These are phyloP conservation scores for Metarhizium brunneum DNA, from an alignment of 2,329 filamentous ascomycete genomes.

Conservation along the genomic window DNA sequence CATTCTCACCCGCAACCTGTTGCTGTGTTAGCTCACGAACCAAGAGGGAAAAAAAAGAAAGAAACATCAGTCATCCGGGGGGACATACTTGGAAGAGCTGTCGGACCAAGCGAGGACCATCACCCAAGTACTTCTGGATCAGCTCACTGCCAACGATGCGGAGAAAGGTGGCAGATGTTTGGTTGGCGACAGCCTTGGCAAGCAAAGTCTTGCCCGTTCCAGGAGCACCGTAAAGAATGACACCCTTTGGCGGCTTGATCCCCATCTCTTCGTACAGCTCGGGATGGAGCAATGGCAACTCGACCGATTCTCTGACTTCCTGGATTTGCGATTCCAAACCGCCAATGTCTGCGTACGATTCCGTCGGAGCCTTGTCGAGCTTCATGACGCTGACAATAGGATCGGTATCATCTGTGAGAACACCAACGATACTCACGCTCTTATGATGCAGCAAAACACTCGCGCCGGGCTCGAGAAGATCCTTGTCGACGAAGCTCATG, in stretches of 20 bases:
- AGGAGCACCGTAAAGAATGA: slow-evolving; percentile 94
- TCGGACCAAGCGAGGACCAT: slow-evolving; percentile 87
- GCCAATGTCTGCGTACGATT: slow-evolving; percentile 98
- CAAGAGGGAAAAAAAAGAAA: too few species aligned
- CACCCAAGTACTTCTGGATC: slow-evolving; percentile 97
- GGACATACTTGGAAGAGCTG: slow-evolving; percentile 75
- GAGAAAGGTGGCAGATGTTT: slow-evolving; percentile 96
- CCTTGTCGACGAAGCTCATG: slow-evolving; percentile 99
- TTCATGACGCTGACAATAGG: slow-evolving; percentile 98
- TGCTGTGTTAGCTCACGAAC: slow-evolving; percentile 1
- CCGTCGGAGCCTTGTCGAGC: slow-evolving; percentile 94
- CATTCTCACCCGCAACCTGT: slow-evolving; percentile 86
- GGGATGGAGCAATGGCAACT: slow-evolving; percentile 87
- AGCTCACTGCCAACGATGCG: slow-evolving; percentile 95
- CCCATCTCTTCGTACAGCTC: slow-evolving; percentile 99
- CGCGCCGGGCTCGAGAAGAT: slow-evolving; percentile 89
- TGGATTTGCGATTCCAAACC: slow-evolving; percentile 93
- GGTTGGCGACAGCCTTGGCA: slow-evolving; percentile 95
- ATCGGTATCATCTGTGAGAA: slow-evolving; percentile 92
- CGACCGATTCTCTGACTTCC: slow-evolving; percentile 94
- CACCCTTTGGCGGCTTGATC: slow-evolving; percentile 98
- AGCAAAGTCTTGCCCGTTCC: slow-evolving; percentile 95
- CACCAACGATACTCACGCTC: slow-evolving; percentile 93
- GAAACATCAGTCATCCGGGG: not conserved
- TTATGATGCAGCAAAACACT: slow-evolving; percentile 96